phyloP scores from a whole-genome alignment of 352 stramenopile species.

The Phytophthora litchii region DNA sequence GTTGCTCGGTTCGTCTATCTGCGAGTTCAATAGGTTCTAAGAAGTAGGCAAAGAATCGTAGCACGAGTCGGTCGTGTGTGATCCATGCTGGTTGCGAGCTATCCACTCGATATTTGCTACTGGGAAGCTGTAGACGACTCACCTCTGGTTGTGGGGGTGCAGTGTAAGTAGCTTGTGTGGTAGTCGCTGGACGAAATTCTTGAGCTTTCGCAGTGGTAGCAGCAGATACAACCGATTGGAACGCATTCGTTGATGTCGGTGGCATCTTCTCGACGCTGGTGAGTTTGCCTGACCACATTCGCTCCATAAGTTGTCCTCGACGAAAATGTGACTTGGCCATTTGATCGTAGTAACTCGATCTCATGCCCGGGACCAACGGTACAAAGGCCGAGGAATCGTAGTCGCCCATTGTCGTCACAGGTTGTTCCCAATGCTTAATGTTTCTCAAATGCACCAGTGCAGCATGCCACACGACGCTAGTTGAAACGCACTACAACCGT shows the following conservation, averaged over 20 bases:
- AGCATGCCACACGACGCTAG: not conserved
- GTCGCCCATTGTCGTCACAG: conserved; percentile 20
- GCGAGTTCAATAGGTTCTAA: conserved; percentile 36
- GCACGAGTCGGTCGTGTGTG: conserved; percentile 79
- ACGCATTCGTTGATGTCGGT: not conserved
- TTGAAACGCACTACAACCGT: conserved; percentile 36
- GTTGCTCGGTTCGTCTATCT: conserved; percentile 20
- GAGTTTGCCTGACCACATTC: conserved; percentile 62
- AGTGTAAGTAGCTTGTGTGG: conserved; percentile 19
- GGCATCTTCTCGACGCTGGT: conserved; percentile 21
- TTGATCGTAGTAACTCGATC: conserved; percentile 58
- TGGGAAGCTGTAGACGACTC: conserved; percentile 24
- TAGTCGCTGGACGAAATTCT: conserved; percentile 8
- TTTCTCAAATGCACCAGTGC: conserved; percentile 18
- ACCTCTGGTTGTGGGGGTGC: conserved; percentile 17
- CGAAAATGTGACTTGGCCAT: conserved; percentile 57
- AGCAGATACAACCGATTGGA: conserved; percentile 16
- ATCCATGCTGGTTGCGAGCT: conserved; percentile 58
- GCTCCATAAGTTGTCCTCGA: conserved; percentile 64
- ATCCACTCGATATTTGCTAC: conserved; percentile 57
- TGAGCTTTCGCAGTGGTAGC: conserved; percentile 15
- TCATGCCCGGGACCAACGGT: conserved; percentile 61
- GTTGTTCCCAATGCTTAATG: not conserved
- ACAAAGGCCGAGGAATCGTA: conserved; percentile 14
- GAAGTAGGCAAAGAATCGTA: conserved; percentile 93